Percentiles rank a stretch among this genome's conserved stretches.
These are phyloP conservation scores for Coelastrella sp. DNA, from an alignment of 139 green algal species.

Conservation along the genomic window DNA sequence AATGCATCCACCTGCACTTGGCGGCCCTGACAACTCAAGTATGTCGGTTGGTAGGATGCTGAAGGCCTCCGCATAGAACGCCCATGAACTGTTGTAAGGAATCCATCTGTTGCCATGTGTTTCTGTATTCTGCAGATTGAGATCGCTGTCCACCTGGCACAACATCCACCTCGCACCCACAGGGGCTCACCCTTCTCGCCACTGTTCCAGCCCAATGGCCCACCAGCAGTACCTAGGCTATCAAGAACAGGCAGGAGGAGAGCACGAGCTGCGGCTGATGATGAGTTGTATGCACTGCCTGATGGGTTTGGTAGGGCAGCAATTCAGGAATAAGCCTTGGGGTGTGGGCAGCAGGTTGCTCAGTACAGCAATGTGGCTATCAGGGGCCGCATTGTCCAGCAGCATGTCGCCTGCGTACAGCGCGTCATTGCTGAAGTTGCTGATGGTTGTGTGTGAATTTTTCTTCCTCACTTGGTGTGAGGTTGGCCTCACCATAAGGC, in stretches of 20 bases:
- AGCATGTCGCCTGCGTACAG: too few species aligned
- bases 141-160: conserved; percentile 38
- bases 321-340: too few species aligned
- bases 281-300: conserved; percentile 1
- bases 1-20: background rate
- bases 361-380: too few species aligned
- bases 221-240: conserved; percentile 35
- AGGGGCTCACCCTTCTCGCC: conserved; percentile 47
- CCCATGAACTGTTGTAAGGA: background rate
- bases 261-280: background rate
- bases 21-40: background rate
- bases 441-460: too few species aligned
- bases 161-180: conserved; percentile 29
- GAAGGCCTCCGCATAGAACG: too few species aligned
- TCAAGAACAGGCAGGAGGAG: background rate
- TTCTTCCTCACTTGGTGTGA: too few species aligned
- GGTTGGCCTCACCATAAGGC: too few species aligned
- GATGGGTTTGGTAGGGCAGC: background rate
- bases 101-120: background rate
- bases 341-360: too few species aligned
- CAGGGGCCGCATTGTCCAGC: too few species aligned
- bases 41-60: too few species aligned
- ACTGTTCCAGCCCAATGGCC: conserved; percentile 40
- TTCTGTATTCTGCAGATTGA: background rate
- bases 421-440: too few species aligned